Conservation (phyloP, 352 stramenopile species). For the Chrysophaeum taylorii region DNA sequence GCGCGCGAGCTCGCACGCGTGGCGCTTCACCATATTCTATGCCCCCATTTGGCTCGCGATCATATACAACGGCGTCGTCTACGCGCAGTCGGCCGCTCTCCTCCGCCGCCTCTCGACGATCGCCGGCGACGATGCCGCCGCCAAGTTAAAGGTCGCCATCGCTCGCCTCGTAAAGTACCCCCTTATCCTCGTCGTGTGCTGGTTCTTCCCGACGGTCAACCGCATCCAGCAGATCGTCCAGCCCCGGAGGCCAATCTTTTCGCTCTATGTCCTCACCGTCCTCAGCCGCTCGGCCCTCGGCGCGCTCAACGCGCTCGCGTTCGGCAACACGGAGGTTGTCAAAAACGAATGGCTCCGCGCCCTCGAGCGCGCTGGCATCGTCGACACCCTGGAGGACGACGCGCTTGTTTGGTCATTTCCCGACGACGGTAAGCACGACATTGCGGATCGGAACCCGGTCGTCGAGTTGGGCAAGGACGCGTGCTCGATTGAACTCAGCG, state of each 20-base stretch:
- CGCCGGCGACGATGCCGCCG: background rate
- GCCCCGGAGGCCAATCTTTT: conserved; percentile 1
- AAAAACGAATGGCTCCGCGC: conserved; percentile 7
- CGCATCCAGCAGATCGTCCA: conserved; percentile 19
- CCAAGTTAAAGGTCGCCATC: conserved; percentile 16
- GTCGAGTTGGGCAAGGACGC: background rate
- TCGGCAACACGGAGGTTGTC: conserved; percentile 12
- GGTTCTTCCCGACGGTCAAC: conserved; percentile 23
- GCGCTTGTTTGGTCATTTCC: too few relatives aligned
- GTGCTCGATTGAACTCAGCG: background rate
- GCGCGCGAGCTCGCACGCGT: background rate
- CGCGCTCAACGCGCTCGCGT: conserved; percentile 24
- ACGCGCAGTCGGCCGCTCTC: conserved; percentile 11
- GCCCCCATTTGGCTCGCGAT: conserved; percentile 21
- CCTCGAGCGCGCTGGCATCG: background rate
- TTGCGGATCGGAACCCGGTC: background rate
- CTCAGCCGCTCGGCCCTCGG: conserved; percentile 15
- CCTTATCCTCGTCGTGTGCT: conserved; percentile 24
- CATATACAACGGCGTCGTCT: conserved; percentile 24
- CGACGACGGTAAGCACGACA: background rate
- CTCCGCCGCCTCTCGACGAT: conserved; percentile 7
- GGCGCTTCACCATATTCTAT: conserved; percentile 23
- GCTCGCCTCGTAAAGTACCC: conserved; percentile 20
- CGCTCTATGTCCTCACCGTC: conserved; percentile 22
- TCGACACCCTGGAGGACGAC: too few relatives aligned